Evolutionary conservation across 179 eudicot species (phyloP), one percentile per base, ranked within the genome.

Genomic region (Nepenthes alata): DNA sequence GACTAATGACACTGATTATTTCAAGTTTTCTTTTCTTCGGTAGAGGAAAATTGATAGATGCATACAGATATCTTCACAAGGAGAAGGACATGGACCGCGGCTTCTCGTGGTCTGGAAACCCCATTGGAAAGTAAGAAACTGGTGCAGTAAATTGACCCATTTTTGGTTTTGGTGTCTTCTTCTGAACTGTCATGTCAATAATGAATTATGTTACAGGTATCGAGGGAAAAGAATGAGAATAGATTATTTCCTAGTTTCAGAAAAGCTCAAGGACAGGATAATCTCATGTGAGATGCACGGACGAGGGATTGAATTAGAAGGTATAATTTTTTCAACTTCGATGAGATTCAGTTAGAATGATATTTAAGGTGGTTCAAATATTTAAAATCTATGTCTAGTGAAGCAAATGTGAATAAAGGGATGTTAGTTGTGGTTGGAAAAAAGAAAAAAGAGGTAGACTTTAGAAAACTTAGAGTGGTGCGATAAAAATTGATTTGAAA

Each of bases 181-280:
- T 49, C 51, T 58, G 37, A 41, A 53, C 50, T 44, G 55, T 9
- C 34, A 11, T 7, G 12, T 34, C 37, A 54, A 12, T 36, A 53
- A 66, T 61, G 53, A 58, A 47, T 65, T 58, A 45, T 38, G 58
- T 39, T 78, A 69, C 86, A 90, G 97, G 82, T 89, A 91, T 65
- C 82, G 98, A 63, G 98, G 95, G 70, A 91, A 91, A 79, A 86
- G 96, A 77, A 91, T 91, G 98, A 81, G 98, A 61, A 91, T 91
- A 62, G 98, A 91, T 70, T 91, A 91, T 69, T 81, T 89, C 53
- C 11, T 85, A 37, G 89, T 86, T 49, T 78, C 95, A 1, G 95
- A 89, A 68, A 68, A 73, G 74, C 72, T 89, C 49, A 83, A 79
- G 72, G 85, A 84, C 47, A 80, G 85, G 67, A 89, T 91, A 65